Evolutionary conservation across 116 monocot species (phyloP), one percentile per base, ranked within the genome.

Genomic region (Cymodocea nodosa): DNA sequence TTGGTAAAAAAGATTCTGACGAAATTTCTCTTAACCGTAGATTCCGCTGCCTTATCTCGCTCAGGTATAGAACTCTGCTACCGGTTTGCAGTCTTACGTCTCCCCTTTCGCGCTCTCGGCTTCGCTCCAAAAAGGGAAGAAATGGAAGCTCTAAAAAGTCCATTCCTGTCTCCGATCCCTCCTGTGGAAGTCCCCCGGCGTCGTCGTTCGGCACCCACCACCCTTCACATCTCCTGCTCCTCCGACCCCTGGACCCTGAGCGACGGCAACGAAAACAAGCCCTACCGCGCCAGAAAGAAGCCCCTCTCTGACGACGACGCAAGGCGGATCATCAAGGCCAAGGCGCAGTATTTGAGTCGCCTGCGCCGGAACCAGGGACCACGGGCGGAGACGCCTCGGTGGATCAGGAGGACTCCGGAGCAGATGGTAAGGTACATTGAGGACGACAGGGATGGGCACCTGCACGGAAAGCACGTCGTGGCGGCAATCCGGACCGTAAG

Each of bases 271-370:
- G 16, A 20, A 25, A 8, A 51, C 59, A 19, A 23, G 19, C 13
- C 61, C 30, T 35, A 63, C 22, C 37, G 40, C 63, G 44, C 37
- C 7, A 1, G 30, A 30, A 76, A 64, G 59, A 85, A 82, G 62
- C 89, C 82, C 44, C 86, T 87, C 57, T 82, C 89, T 60, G 89
- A 89, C 79, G 89, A 89, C 75, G 82, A 94, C 62, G 94, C 89
- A 24, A 82, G 95, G 24, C 82, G 87, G 54, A 59, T 90, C 77
- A 87, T 97, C 83, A 20, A 75, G 53, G 66, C 73, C 55, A 75
- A 79, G 72, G 90, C 90, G 22, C 68, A 60, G 57, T 76, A 85
- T 74, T 85, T 95, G 57, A 70, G 85, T 72, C 83, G 78, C 22
- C 83, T 85, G 54, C 81, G 95, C 20, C 81, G 85, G 30, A 85